phyloP scores from a whole-genome alignment of 257 asterid species.

The Gentiana straminea region DNA sequence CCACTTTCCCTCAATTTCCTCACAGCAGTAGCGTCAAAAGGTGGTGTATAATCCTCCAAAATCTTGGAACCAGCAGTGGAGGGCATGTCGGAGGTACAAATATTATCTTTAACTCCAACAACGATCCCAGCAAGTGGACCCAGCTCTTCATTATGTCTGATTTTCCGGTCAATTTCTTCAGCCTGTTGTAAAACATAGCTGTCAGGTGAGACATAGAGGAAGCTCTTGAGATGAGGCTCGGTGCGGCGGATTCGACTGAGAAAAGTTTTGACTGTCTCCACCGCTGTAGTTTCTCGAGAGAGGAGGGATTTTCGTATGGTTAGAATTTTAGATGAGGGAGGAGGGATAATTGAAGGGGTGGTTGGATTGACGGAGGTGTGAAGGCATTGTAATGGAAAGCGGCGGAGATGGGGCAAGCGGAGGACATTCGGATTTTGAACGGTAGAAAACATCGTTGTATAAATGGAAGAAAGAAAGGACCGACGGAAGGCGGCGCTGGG shows the following conservation, averaged over 20 bases:
- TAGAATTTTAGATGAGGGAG: slow-evolving; percentile 58
- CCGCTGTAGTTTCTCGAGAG: slow-evolving; percentile 61
- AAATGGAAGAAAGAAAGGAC: too few species aligned
- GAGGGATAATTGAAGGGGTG: slow-evolving; percentile 17
- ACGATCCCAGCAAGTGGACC: slow-evolving; percentile 86
- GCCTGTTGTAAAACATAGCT: slow-evolving; percentile 58
- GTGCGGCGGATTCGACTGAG: slow-evolving; percentile 61
- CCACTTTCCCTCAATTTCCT: slow-evolving; percentile 70
- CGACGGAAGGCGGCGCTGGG: too few species aligned
- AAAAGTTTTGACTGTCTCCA: slow-evolving; percentile 55
- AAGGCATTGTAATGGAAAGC: slow-evolving; percentile 28
- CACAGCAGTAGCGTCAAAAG: slow-evolving; percentile 87
- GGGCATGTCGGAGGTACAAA: slow-evolving; percentile 80
- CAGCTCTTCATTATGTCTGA: slow-evolving; percentile 43
- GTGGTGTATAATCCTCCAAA: slow-evolving; percentile 70
- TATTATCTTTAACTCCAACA: slow-evolving; percentile 85
- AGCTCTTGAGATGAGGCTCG: slow-evolving; percentile 75
- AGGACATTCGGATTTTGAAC: slow-evolving; percentile 54
- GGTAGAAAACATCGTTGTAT: slow-evolving; percentile 42
- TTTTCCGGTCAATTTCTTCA: slow-evolving; percentile 51
- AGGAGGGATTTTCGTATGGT: slow-evolving; percentile 65
- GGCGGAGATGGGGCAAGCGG: slow-evolving; percentile 28
- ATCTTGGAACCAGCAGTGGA: slow-evolving; percentile 88
- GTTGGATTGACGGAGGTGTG: slow-evolving; percentile 23
- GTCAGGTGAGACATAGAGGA: slow-evolving; percentile 56